These are phyloP conservation scores for Pleurotus platypus DNA, from an alignment of 768 basidiomycete species.

Conservation along the genomic window DNA sequence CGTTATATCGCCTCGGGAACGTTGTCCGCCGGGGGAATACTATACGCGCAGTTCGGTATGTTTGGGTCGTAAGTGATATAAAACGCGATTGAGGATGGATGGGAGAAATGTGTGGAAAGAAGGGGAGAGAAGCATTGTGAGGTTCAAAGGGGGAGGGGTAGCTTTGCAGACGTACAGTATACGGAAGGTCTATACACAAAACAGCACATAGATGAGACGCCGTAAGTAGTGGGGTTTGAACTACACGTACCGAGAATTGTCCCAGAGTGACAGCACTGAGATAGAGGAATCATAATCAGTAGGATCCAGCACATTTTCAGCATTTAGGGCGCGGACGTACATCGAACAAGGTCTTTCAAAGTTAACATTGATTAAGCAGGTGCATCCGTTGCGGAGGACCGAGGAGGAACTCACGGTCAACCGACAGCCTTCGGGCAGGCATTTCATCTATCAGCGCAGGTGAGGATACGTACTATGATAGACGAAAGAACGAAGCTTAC, in stretches of 20 bases:
- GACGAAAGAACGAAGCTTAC: constrained; percentile 18
- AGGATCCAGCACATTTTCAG: too few species aligned
- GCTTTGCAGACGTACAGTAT: background rate
- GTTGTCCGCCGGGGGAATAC: constrained; percentile 57
- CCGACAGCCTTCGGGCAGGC: constrained; percentile 48
- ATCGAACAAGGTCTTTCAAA: constrained; percentile 44
- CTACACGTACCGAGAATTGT: constrained; percentile 40
- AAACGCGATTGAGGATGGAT: background rate
- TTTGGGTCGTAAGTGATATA: too few species aligned
- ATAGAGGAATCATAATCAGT: background rate
- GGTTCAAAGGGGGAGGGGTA: constrained; percentile 43
- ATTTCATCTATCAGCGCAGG: constrained; percentile 15
- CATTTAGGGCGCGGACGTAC: constrained; percentile 23
- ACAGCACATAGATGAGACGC: constrained; percentile 41
- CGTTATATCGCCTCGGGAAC: constrained; percentile 41
- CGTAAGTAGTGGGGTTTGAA: background rate
- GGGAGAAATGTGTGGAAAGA: background rate
- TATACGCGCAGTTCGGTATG: constrained; percentile 14
- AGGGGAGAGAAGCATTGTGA: constrained; percentile 22
- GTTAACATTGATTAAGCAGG: background rate
- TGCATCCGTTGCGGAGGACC: background rate
- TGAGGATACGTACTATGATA: background rate
- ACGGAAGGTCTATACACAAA: constrained; percentile 20
- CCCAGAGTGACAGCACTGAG: constrained; percentile 53
- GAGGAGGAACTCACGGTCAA: constrained; percentile 37